These are phyloP conservation scores for Fraxinus sp. DNA, from an alignment of 305 asterid species.

Conservation along the genomic window DNA sequence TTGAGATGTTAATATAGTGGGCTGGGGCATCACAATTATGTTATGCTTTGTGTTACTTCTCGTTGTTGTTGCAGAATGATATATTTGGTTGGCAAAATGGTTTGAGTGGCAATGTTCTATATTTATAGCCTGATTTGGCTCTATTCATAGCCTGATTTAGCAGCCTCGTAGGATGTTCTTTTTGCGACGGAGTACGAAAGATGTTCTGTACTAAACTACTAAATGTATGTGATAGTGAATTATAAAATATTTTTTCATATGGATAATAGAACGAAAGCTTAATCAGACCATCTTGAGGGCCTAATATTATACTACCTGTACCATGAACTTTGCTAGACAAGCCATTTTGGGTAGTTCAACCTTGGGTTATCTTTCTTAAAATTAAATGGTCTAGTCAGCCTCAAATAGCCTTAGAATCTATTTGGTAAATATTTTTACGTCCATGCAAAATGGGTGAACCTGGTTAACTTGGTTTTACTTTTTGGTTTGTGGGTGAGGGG, in stretches of 20 bases:
- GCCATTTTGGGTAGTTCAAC: neutral
- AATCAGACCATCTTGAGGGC: neutral
- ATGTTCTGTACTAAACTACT: neutral
- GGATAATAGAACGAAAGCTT: conserved; percentile 12
- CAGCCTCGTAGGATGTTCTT: neutral
- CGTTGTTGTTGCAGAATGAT: neutral
- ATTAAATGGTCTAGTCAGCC: neutral
- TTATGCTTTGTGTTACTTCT: neutral
- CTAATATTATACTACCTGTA: neutral
- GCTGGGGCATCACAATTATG: neutral
- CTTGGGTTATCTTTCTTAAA: neutral
- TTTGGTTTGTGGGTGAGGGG: neutral
- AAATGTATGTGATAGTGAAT: neutral
- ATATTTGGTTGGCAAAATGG: neutral
- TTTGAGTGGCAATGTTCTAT: neutral
- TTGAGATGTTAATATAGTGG: neutral
- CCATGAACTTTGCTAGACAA: neutral
- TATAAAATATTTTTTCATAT: neutral
- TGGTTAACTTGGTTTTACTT: neutral
- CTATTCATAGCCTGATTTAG: neutral
- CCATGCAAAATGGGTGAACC: neutral
- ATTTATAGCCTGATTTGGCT: neutral
- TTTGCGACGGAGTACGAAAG: neutral
- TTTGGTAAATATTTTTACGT: neutral
- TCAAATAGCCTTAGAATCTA: neutral